Evolutionary conservation across 179 eudicot species (phyloP).

Genomic region (Beta macrorhiza): DNA sequence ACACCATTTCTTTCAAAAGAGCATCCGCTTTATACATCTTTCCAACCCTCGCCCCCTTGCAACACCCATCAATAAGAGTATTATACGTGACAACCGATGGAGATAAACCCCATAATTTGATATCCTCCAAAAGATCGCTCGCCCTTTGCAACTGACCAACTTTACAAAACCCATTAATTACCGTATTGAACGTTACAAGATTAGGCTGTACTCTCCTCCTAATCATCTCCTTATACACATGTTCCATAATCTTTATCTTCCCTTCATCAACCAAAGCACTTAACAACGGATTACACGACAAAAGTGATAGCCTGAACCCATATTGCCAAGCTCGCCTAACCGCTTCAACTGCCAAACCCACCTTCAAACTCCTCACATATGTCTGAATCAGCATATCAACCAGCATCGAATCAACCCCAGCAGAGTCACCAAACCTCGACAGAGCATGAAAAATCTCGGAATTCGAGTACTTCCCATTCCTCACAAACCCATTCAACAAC

Average conservation of each 20-base stretch:
- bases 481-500: constrained; percentile 41
- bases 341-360: constrained; percentile 48
- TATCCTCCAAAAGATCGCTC: constrained; percentile 55
- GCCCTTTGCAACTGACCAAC: constrained; percentile 57
- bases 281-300: constrained; percentile 55
- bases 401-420: constrained; percentile 35
- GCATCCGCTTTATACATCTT: constrained; percentile 64
- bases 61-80: constrained; percentile 51
- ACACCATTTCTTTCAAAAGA: constrained; percentile 56
- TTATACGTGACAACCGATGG: constrained; percentile 66
- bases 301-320: constrained; percentile 48
- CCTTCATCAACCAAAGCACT: constrained; percentile 49
- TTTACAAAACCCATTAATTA: constrained; percentile 54
- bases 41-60: constrained; percentile 53
- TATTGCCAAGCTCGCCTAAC: constrained; percentile 60
- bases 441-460: constrained; percentile 44
- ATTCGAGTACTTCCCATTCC: constrained; percentile 29
- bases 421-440: constrained; percentile 28
- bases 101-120: constrained; percentile 47
- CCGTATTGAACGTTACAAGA: constrained; percentile 52
- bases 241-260: constrained; percentile 38
- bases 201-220: constrained; percentile 49
- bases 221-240: constrained; percentile 53
- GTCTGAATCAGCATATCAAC: constrained; percentile 53
- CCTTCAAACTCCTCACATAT: constrained; percentile 38